Evolutionary conservation across 116 monocot species (phyloP).

Genomic region (Zostera marina): DNA sequence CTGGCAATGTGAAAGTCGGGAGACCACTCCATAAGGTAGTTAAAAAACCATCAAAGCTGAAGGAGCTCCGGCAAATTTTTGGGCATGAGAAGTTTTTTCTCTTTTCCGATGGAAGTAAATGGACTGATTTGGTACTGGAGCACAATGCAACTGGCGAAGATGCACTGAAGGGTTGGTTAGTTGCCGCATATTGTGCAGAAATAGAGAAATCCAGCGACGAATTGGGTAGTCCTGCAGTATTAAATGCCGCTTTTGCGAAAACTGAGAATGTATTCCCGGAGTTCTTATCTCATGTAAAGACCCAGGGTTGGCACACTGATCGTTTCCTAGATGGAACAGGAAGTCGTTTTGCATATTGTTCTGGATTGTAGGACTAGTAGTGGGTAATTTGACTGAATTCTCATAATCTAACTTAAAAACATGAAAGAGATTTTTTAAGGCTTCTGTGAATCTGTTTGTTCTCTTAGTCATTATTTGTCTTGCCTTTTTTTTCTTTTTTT

Average conservation of each 20-base stretch:
- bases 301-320: slow-evolving; percentile 82
- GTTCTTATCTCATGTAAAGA: slow-evolving; percentile 56
- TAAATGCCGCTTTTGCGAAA: slow-evolving; percentile 27
- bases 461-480: no score
- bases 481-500: no score
- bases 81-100: slow-evolving; percentile 67
- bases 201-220: background rate
- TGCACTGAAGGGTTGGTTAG: slow-evolving; percentile 68
- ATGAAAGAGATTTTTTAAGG: no score
- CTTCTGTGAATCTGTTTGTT: no score
- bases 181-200: slow-evolving; percentile 53
- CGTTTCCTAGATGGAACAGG: slow-evolving; percentile 85
- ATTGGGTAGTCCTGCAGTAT: slow-evolving; percentile 3
- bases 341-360: slow-evolving; percentile 24
- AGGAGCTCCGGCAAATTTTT: slow-evolving; percentile 36
- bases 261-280: slow-evolving; percentile 57
- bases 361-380: no score
- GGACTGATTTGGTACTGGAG: slow-evolving; percentile 48
- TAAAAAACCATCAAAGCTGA: slow-evolving; percentile 29
- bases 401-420: no score
- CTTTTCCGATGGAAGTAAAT: slow-evolving; percentile 14
- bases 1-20: slow-evolving; percentile 75
- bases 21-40: slow-evolving; percentile 39
- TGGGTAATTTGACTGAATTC: no score
- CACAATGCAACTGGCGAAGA: slow-evolving; percentile 60